These are phyloP conservation scores for Saussurea involucrata DNA, from an alignment of 129 eudicot genomes.

Conservation along the genomic window DNA sequence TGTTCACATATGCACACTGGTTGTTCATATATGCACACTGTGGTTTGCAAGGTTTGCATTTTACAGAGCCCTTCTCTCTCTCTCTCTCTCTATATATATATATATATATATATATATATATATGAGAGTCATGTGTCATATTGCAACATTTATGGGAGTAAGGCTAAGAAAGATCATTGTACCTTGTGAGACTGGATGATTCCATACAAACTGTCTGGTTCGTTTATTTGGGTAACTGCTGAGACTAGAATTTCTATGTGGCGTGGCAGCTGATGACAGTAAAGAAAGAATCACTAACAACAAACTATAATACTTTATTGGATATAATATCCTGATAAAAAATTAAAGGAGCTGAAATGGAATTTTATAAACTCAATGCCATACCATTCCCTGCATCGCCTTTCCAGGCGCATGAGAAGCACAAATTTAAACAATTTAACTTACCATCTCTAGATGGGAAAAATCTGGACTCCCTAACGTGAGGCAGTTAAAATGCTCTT, in stretches of 20 bases:
- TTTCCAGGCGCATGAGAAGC: background rate
- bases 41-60: too few species aligned
- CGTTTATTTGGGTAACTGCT: constrained; percentile 95
- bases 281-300: background rate
- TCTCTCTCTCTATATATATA: too few species aligned
- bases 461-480: constrained; percentile 93
- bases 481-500: constrained; percentile 72
- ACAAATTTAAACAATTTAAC: constrained; percentile 12
- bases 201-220: constrained; percentile 98
- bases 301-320: background rate
- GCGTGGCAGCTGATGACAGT: constrained; percentile 62
- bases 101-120: too few species aligned
- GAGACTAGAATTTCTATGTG: constrained; percentile 82
- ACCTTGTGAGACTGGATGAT: constrained; percentile 96
- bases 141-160: background rate
- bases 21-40: too few species aligned
- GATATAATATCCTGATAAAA: background rate
- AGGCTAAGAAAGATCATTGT: constrained; percentile 11
- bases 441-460: constrained; percentile 75
- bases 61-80: too few species aligned
- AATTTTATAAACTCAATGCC: background rate
- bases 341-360: background rate
- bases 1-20: too few species aligned
- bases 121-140: background rate
- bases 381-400: too few species aligned